phyloP scores from a whole-genome alignment of 2,329 filamentous ascomycete genomes.

The Orbilia quercus region DNA sequence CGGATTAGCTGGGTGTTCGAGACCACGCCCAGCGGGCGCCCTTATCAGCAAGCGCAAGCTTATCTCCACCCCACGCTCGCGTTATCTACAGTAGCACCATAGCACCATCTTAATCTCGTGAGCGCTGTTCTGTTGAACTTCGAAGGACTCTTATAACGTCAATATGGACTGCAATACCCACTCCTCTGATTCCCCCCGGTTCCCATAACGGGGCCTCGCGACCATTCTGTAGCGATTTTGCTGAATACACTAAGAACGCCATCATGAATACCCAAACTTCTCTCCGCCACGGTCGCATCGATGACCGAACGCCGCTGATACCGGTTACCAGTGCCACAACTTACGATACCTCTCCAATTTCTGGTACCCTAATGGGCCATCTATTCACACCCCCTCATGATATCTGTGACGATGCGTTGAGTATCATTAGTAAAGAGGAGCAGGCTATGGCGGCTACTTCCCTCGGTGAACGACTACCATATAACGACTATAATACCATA shows the following conservation, averaged over 20 bases:
- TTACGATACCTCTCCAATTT: background rate
- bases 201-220: background rate
- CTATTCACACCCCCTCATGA: background rate
- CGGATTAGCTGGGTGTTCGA: background rate
- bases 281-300: background rate
- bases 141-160: background rate
- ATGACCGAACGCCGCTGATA: constrained; percentile 9
- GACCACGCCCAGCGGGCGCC: background rate
- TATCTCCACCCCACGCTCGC: constrained; percentile 12
- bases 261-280: background rate
- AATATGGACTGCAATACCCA: background rate
- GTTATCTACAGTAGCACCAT: background rate
- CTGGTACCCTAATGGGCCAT: background rate
- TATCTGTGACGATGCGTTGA: constrained; percentile 63
- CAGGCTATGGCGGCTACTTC: constrained; percentile 65
- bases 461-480: constrained; percentile 70
- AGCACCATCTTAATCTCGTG: background rate
- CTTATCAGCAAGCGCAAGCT: constrained; percentile 4
- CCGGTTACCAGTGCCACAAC: constrained; percentile 11
- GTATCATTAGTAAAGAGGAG: constrained; percentile 66
- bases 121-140: background rate
- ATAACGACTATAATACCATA: constrained; percentile 73
- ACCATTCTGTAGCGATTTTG: background rate
- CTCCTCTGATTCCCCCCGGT: background rate
- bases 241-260: background rate